Evolutionary conservation across 768 basidiomycete genomes (phyloP).

Genomic region (Galerina marginata): DNA sequence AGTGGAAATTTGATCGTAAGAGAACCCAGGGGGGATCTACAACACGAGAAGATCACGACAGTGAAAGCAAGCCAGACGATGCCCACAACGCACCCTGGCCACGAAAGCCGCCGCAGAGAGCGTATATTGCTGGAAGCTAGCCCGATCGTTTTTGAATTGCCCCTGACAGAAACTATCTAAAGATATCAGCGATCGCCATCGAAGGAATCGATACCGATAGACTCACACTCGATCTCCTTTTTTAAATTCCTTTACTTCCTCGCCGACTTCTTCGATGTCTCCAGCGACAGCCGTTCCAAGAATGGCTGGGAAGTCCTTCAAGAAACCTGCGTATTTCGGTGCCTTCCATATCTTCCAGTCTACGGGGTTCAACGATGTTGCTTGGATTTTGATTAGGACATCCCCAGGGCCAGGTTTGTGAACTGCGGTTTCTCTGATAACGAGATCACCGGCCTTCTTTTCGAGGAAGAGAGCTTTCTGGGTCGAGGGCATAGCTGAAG

Average conservation of each 20-base stretch:
- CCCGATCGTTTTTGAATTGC: conserved; percentile 40
- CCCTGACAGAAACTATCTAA: conserved; percentile 35
- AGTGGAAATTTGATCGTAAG: conserved; percentile 44
- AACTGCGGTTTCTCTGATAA: conserved; percentile 15
- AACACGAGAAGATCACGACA: neutral
- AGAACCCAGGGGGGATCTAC: conserved; percentile 41
- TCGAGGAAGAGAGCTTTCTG: conserved; percentile 34
- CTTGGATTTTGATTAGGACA: conserved; percentile 45
- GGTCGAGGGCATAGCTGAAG: conserved; percentile 2
- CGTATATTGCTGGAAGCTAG: conserved; percentile 34
- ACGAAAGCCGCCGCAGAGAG: conserved; percentile 8
- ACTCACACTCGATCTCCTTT: conserved; percentile 59
- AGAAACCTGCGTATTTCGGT: conserved; percentile 37
- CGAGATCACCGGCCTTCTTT: conserved; percentile 23
- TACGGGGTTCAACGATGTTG: conserved; percentile 50
- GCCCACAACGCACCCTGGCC: conserved; percentile 9
- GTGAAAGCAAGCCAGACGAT: neutral
- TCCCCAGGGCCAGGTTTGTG: conserved; percentile 41
- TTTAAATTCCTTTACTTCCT: conserved; percentile 52
- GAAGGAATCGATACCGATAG: neutral
- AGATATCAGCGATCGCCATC: conserved; percentile 12
- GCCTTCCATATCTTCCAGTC: conserved; percentile 55
- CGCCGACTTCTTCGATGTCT: conserved; percentile 53
- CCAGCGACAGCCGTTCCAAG: conserved; percentile 57
- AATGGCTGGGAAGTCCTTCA: conserved; percentile 46